A percentile compares a stretch with the other conserved stretches of the same genome.
phyloP scores from a whole-genome alignment of 2,329 filamentous ascomycete species.

The Sclerotinia subarctica region DNA sequence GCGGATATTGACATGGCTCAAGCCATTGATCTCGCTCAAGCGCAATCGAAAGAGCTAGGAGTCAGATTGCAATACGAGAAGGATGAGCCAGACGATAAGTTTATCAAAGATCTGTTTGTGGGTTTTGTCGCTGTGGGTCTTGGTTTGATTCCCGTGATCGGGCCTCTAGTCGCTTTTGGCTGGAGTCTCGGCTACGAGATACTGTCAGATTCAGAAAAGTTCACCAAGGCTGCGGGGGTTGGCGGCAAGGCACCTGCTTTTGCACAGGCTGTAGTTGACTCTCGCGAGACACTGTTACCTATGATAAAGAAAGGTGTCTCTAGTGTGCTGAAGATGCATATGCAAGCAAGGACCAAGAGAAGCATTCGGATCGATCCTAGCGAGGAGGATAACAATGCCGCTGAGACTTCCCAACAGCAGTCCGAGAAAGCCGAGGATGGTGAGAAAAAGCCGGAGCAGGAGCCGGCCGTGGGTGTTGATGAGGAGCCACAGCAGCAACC shows the following conservation, averaged over 20 bases:
- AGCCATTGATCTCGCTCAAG: background rate
- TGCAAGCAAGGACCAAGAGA: background rate
- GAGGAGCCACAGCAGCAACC: background rate
- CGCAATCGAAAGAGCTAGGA: background rate
- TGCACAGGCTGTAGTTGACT: constrained; percentile 7
- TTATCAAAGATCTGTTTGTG: background rate
- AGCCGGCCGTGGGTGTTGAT: background rate
- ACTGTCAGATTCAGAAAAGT: constrained; percentile 3
- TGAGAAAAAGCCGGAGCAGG: background rate
- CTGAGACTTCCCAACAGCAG: background rate
- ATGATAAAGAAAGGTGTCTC: background rate
- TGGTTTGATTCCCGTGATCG: background rate
- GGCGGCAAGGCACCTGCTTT: constrained; percentile 3
- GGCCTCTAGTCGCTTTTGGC: constrained; percentile 2
- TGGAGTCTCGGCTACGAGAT: background rate
- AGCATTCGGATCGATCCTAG: constrained; percentile 6
- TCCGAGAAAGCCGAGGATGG: background rate
- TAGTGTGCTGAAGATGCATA: background rate
- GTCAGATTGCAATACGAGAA: background rate
- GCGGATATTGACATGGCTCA: constrained; percentile 2
- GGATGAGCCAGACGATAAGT: constrained; percentile 7
- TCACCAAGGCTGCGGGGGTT: constrained; percentile 1
- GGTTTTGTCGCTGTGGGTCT: constrained; percentile 6
- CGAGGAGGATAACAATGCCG: background rate
- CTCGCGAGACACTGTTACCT: background rate